phyloP scores from a whole-genome alignment of 2,329 filamentous ascomycete species.

The Trichoderma arundinaceum region DNA sequence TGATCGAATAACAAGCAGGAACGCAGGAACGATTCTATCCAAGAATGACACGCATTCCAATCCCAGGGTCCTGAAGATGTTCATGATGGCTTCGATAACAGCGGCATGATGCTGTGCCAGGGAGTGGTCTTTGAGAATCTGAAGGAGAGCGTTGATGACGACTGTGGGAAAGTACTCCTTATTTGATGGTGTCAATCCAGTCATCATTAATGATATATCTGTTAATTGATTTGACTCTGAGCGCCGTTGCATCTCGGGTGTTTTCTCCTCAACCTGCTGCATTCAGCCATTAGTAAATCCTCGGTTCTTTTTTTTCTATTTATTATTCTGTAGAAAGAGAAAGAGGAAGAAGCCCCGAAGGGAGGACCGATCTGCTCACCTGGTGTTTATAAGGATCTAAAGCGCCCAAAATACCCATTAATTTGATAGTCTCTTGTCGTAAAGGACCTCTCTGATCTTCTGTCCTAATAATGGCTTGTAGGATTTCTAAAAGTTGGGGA shows the following conservation, averaged over 20 bases:
- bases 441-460: constrained; percentile 83
- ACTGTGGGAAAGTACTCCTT: constrained; percentile 99
- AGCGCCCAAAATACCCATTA: constrained; percentile 94
- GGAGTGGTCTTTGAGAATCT: constrained; percentile 89
- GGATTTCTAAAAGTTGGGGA: constrained; percentile 86
- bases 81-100: constrained; percentile 98
- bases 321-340: neutral
- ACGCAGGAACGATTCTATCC: constrained; percentile 91
- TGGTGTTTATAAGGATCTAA: constrained; percentile 96
- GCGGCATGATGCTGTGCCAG: constrained; percentile 88
- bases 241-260: constrained; percentile 76
- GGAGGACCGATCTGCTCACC: constrained; percentile 44
- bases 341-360: neutral
- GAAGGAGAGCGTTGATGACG: constrained; percentile 92
- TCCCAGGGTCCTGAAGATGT: constrained; percentile 95
- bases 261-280: constrained; percentile 82
- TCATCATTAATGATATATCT: constrained; percentile 98
- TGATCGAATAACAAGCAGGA: constrained; percentile 84
- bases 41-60: constrained; percentile 96
- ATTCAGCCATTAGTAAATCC: constrained; percentile 25
- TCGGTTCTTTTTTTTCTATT: neutral
- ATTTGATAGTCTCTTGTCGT: constrained; percentile 91
- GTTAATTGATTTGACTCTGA: constrained; percentile 72
- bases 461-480: constrained; percentile 92
- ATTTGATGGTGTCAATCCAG: constrained; percentile 90